phyloP scores from a whole-genome alignment of 305 asterid genomes.

The Euphrasia arctica region DNA sequence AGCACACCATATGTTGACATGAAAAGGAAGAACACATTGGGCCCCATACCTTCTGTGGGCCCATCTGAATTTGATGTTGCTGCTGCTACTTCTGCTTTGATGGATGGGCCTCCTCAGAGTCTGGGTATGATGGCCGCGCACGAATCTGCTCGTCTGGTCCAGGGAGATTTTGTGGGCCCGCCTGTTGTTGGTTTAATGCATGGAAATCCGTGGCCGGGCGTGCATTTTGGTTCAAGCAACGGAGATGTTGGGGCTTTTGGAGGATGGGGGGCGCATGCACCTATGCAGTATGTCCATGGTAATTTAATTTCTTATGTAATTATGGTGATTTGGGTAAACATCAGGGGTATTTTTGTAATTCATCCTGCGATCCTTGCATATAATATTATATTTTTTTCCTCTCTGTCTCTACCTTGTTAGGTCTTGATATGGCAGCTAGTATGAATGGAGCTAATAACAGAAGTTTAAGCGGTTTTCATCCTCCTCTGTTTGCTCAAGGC shows the following conservation, averaged over 20 bases:
- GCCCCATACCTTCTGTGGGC: conserved; percentile 56
- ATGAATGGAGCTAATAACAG: background rate
- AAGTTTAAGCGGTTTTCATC: conserved; percentile 36
- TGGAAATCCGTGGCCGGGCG: conserved; percentile 45
- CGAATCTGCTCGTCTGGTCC: conserved; percentile 36
- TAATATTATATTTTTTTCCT: too few relatives aligned
- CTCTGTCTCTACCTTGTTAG: background rate
- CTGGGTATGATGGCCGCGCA: background rate
- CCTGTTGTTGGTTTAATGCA: conserved; percentile 40
- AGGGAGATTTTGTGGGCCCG: conserved; percentile 53
- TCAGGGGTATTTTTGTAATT: background rate
- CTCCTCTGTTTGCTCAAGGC: conserved; percentile 54
- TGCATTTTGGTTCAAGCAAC: conserved; percentile 40
- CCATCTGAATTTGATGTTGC: conserved; percentile 34
- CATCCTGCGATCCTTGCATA: background rate
- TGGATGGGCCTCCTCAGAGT: background rate
- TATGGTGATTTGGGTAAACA: too few relatives aligned
- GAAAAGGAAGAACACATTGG: conserved; percentile 16
- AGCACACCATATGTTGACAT: background rate
- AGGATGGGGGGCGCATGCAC: conserved; percentile 50
- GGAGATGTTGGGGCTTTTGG: conserved; percentile 38
- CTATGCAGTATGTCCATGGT: conserved; percentile 63
- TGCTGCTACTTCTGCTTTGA: conserved; percentile 4
- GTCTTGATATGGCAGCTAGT: conserved; percentile 1
- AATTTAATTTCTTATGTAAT: conserved; percentile 11